Evolutionary conservation across 495 filamentous ascomycete species (phyloP).

Genomic region (Podospora conica): DNA sequence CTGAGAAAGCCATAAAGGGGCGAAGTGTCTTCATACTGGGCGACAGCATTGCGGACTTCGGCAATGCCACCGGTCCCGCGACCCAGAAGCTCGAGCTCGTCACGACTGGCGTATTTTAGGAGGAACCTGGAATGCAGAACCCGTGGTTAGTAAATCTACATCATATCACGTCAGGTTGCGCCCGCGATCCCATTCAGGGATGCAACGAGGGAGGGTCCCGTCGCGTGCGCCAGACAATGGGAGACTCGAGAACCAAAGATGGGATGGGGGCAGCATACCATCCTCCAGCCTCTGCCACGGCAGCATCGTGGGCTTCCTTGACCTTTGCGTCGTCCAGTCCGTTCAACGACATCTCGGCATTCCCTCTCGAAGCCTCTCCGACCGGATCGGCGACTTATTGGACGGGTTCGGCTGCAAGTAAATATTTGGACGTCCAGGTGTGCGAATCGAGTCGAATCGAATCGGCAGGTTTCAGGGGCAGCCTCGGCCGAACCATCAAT

Average conservation of each 20-base stretch:
- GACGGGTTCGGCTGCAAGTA: constrained; percentile 9
- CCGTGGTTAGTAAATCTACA: constrained; percentile 15
- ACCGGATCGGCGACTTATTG: constrained; percentile 15
- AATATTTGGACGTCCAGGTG: constrained; percentile 18
- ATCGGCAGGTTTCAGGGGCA: constrained; percentile 15
- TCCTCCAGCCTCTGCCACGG: constrained; percentile 79
- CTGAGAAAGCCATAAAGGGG: constrained; percentile 89
- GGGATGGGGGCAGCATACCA: constrained; percentile 56
- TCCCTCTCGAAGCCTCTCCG: constrained; percentile 7
- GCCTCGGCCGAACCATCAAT: constrained; percentile 8
- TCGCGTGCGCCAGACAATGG: constrained; percentile 5
- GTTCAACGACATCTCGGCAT: constrained; percentile 82
- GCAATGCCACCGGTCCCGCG: constrained; percentile 77
- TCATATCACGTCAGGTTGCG: not conserved
- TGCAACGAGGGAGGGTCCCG: not conserved
- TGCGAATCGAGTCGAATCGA: not conserved
- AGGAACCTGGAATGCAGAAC: constrained; percentile 64
- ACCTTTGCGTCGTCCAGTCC: constrained; percentile 79
- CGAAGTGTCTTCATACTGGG: constrained; percentile 71
- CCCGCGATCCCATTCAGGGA: not conserved
- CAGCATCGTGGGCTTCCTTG: constrained; percentile 75
- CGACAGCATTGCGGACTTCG: constrained; percentile 73
- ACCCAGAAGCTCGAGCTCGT: constrained; percentile 75
- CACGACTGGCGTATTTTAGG: constrained; percentile 82
- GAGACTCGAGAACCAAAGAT: not conserved